These are phyloP conservation scores for Spergularia bocconei DNA, from an alignment of 148 eudicot genomes.

Conservation along the genomic window DNA sequence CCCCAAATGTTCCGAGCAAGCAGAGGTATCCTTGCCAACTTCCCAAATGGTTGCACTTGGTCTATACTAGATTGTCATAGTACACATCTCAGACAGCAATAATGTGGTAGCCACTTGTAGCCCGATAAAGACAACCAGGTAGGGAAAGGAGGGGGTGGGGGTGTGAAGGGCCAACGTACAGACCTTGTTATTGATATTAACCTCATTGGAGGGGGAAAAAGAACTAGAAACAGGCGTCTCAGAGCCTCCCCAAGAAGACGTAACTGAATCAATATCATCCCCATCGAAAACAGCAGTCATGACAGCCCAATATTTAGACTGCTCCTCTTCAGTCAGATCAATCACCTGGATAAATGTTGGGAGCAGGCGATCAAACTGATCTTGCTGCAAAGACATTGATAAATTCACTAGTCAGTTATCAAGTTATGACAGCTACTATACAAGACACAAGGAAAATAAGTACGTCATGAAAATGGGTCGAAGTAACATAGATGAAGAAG, in stretches of 20 bases:
- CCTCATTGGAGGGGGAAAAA: constrained; percentile 40
- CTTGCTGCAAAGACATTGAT: constrained; percentile 60
- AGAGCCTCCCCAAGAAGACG: constrained; percentile 34
- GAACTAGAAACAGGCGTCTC: constrained; percentile 29
- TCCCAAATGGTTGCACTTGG: too few species aligned
- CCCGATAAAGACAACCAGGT: background rate
- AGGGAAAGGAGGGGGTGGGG: background rate
- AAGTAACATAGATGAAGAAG: background rate
- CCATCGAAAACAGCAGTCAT: constrained; percentile 84
- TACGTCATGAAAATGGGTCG: background rate
- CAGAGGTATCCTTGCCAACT: too few species aligned
- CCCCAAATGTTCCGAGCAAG: too few species aligned
- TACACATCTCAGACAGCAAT: background rate
- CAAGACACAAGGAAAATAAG: background rate
- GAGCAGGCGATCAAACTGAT: constrained; percentile 80
- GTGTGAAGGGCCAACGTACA: background rate
- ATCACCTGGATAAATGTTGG: constrained; percentile 92
- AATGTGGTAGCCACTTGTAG: background rate
- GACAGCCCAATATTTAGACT: constrained; percentile 69
- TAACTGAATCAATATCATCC: constrained; percentile 44
- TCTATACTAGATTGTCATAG: too few species aligned
- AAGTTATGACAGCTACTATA: background rate
- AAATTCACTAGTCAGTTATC: constrained; percentile 13
- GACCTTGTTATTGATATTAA: constrained; percentile 81
- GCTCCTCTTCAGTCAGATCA: constrained; percentile 72